A percentile compares a stretch with the other conserved stretches of the same genome.
These are phyloP conservation scores for Fusarium anguioides DNA, from an alignment of 2,329 filamentous ascomycete species.

Conservation along the genomic window DNA sequence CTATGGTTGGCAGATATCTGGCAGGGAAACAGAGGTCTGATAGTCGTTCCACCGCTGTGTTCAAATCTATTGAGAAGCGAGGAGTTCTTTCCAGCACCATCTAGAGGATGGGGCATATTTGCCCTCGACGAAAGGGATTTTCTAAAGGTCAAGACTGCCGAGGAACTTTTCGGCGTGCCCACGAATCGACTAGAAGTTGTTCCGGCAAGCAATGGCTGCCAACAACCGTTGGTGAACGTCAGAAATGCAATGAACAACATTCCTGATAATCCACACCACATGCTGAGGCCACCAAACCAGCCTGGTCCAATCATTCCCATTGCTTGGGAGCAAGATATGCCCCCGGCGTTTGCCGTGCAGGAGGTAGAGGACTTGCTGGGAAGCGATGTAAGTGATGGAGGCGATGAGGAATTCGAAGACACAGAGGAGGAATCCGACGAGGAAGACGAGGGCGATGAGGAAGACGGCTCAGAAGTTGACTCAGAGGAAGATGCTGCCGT, in stretches of 20 bases:
- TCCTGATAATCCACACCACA: conserved; percentile 48
- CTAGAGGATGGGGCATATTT: conserved; percentile 62
- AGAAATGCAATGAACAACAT: conserved; percentile 40
- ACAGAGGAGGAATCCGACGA: conserved; percentile 37
- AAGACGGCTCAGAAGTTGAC: conserved; percentile 30
- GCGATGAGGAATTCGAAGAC: conserved; percentile 33
- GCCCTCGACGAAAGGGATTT: conserved; percentile 59
- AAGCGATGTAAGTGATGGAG: conserved; percentile 27
- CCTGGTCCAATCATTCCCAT: conserved; percentile 4
- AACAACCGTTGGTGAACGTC: conserved; percentile 45
- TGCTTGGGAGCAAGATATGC: conserved; percentile 23
- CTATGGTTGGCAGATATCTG: conserved; percentile 66
- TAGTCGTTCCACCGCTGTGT: conserved; percentile 43
- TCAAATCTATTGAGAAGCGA: conserved; percentile 44
- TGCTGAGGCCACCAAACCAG: neutral
- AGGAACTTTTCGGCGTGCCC: conserved; percentile 50
- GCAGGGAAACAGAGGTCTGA: conserved; percentile 48
- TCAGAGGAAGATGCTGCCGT: conserved; percentile 13
- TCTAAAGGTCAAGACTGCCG: conserved; percentile 49
- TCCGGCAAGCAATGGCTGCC: conserved; percentile 18
- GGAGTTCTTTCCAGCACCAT: conserved; percentile 45
- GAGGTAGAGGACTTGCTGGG: conserved; percentile 24
- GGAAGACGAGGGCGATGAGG: conserved; percentile 28
- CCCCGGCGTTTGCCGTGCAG: conserved; percentile 15
- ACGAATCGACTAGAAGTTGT: conserved; percentile 33